phyloP scores from a whole-genome alignment of 1,284 basidiomycete species.

The Trichosporon sp. region DNA sequence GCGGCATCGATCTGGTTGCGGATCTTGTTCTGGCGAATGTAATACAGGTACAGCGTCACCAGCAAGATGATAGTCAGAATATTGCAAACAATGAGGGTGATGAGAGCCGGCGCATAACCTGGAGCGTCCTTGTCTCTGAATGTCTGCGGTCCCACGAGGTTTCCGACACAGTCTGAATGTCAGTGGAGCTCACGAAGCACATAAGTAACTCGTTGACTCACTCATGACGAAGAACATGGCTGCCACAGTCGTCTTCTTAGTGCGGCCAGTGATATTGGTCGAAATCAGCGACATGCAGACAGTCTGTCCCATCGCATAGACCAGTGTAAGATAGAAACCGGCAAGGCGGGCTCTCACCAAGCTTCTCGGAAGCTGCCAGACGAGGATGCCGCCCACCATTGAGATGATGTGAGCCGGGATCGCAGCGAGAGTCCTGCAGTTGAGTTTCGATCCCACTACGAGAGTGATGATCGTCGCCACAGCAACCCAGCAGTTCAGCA shows the following conservation, averaged over 20 bases:
- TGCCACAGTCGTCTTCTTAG: constrained; percentile 34
- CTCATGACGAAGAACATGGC: constrained; percentile 30
- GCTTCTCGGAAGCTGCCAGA: constrained; percentile 28
- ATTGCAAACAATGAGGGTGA: constrained; percentile 16
- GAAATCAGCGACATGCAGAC: constrained; percentile 19
- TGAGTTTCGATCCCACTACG: constrained; percentile 30
- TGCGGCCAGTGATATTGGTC: constrained; percentile 35
- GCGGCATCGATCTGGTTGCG: background rate
- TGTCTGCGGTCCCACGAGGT: background rate
- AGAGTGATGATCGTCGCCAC: constrained; percentile 28
- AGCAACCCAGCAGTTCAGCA: constrained; percentile 30
- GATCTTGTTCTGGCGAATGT: constrained; percentile 7
- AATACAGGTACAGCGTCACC: background rate
- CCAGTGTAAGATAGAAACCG: constrained; percentile 25
- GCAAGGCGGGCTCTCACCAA: constrained; percentile 2
- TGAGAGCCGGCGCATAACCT: constrained; percentile 11
- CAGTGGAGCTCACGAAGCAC: background rate
- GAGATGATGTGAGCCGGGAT: constrained; percentile 25
- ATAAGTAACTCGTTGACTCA: background rate
- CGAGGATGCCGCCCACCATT: constrained; percentile 29
- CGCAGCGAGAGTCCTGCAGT: constrained; percentile 26
- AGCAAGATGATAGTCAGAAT: background rate
- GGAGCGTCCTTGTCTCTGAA: constrained; percentile 14
- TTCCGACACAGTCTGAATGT: background rate
- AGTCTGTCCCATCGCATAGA: constrained; percentile 7